phyloP scores from a whole-genome alignment of 495 filamentous ascomycete species.

The Xylaria scruposa region DNA sequence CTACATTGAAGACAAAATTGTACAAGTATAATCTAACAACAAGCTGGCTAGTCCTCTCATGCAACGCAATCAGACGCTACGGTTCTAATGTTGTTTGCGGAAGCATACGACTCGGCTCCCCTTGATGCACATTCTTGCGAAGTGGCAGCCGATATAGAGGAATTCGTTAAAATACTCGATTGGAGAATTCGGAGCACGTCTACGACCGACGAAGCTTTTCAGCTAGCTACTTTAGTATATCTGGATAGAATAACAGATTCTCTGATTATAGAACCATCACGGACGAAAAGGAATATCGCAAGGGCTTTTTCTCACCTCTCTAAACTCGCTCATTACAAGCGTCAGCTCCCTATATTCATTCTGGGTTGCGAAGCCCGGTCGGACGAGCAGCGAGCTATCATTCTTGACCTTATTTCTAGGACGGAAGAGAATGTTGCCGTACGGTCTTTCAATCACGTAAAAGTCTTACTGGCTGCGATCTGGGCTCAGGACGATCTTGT shows the following conservation, averaged over 20 bases:
- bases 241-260: neutral
- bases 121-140: too few species aligned
- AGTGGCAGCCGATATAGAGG: too few species aligned
- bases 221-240: neutral
- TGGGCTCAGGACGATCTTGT: too few species aligned
- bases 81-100: too few species aligned
- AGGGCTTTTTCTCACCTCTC: neutral
- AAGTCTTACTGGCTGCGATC: too few species aligned
- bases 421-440: neutral
- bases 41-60: too few species aligned
- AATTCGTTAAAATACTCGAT: neutral
- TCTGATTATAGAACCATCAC: too few species aligned
- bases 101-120: too few species aligned
- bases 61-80: too few species aligned
- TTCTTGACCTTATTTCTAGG: neutral
- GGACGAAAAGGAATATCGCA: neutral
- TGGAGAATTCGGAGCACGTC: neutral
- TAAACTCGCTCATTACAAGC: neutral
- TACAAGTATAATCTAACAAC: too few species aligned
- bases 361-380: neutral
- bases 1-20: too few species aligned
- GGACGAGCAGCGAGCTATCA: neutral
- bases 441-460: too few species aligned
- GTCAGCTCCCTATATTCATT: neutral
- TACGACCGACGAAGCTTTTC: neutral